phyloP scores from a whole-genome alignment of 305 asterid genomes.

The Fraxinus sp. region DNA sequence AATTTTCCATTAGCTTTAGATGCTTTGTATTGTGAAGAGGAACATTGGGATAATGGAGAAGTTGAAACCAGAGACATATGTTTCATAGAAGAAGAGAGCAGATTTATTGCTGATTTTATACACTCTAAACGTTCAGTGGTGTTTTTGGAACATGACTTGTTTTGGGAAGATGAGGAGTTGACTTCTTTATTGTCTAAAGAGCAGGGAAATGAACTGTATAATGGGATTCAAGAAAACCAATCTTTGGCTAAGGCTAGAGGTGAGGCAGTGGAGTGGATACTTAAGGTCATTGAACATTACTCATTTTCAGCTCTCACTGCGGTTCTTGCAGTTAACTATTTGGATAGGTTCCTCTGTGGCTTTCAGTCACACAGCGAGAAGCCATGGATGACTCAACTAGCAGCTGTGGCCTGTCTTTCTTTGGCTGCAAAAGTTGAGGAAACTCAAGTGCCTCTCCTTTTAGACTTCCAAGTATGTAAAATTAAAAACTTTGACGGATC shows the following conservation, averaged over 20 bases:
- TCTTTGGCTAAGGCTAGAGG: conserved; percentile 37
- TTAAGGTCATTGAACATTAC: conserved; percentile 45
- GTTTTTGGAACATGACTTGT: conserved; percentile 30
- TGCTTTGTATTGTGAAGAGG: conserved; percentile 47
- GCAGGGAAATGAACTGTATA: conserved; percentile 31
- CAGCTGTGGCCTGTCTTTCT: conserved; percentile 74
- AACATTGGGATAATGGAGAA: conserved; percentile 29
- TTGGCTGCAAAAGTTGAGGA: conserved; percentile 80
- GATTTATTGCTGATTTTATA: background rate
- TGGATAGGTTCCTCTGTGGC: conserved; percentile 52
- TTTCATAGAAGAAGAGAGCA: conserved; percentile 3
- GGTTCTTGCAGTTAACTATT: conserved; percentile 71
- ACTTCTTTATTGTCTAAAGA: conserved; percentile 52
- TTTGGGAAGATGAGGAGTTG: conserved; percentile 56
- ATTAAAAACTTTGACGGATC: conserved; percentile 11
- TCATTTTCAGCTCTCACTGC: conserved; percentile 74
- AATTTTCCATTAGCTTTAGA: conserved; percentile 27
- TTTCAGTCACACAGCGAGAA: conserved; percentile 38
- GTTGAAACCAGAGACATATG: background rate
- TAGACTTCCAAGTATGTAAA: conserved; percentile 66
- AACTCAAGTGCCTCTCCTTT: conserved; percentile 60
- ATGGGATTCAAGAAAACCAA: conserved; percentile 26
- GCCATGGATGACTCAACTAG: conserved; percentile 77
- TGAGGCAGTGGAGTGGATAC: conserved; percentile 74
- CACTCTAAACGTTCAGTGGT: conserved; percentile 10